Base-by-base conservation (phyloP, 2,329 filamentous ascomycete species). In the Colletotrichum filicis region DNA sequence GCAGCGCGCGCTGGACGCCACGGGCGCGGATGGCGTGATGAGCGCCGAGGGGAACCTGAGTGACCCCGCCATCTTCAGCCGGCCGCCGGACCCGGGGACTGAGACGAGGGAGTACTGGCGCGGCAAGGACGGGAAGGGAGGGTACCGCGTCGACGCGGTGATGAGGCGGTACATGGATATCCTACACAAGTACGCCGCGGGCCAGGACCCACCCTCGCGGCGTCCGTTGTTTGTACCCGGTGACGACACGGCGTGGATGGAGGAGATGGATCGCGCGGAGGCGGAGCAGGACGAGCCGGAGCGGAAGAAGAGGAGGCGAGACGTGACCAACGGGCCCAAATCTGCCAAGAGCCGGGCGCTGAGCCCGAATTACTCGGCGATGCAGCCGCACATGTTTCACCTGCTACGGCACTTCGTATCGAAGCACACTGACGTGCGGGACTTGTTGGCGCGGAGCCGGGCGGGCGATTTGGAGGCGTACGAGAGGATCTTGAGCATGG, bases 331-430 rank as follows among this genome's bases (percentile, higher is more conserved):
- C 42, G 42, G 42, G 59, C 72, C 66, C 73, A 76, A 63, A 55
- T 76, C 78, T 5, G 74, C 76, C 7, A 82, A 82, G 74, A 84
- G 83, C 60, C 82, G 82, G 57, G 79, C 78, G 49, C 89, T 84
- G 3, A 98, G 96, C 81, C 90, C 85, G 4, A 98, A 97, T 81
- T 86, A 98, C 60, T 87, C 89, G 12, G 92, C 92, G 42, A 94
- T 98, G 88, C 95, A 98, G 82, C 91, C 95, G 0, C 97, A 99
- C 82, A 89, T 98, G 56, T 99, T 99, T 86, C 94, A 97, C 81
- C 89, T 99, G 30, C 89, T 98, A 26, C 90, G 96, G 19, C 92
- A 96, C 37, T 89, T 98, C 28, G 92, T 99, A 42, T 87, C 92
- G 2, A 89, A 88, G 74, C 94, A 98, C 82, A 95, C 94, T 28